Evolutionary conservation across 345 rosid genomes (phyloP), one percentile per base, ranked within the genome.

Genomic region (Adansonia digitata): DNA sequence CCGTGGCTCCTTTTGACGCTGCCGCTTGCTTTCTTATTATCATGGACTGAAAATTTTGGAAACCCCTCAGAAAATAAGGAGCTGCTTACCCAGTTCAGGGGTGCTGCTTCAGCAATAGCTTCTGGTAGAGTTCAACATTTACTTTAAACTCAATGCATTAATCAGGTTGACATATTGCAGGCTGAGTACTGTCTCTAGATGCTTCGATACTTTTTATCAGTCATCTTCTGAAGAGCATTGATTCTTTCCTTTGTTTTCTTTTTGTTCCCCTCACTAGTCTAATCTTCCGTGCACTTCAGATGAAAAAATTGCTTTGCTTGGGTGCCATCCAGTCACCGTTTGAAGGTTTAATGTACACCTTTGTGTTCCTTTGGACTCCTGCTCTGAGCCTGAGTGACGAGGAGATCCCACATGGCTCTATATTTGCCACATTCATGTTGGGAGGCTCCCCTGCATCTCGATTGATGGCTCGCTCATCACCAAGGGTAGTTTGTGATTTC

Each of bases 281-380:
- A 60, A 37, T 80, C 26, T 53, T 75, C 77, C 35, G 43, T 31
- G 52, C 73, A 24, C 17, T 74, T 39, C 86, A 94, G 98, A 94
- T 88, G 98, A 94, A 78, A 94, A 92, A 83, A 94, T 94, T 69
- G 98, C 97, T 11, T 80, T 94, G 83, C 81, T n/a, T 94, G 80
- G 98, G 98, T 7, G 98, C 98, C 60, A 94, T 94, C 66, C 98
- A 94, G 77, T 94, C 98, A 40, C 84, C 92, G 60, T 94, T 94
- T 83, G 98, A 94, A 85, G 98, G 97, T 69, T 94, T 98, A 3
- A 94, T 94, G 98, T 94, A 94, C 81, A 94, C 98, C 74, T 94
- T 94, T 65, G 98, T 94, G 60, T 94, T 94, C 88, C 95, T 94
- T 27, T 94, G 98, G 98, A 94, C 98, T 57, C 98, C 98, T 74